Percentiles rank a stretch among this genome's conserved stretches.
Conservation (phyloP, 306 rosid genomes). For the Fagus sylvatica region DNA sequence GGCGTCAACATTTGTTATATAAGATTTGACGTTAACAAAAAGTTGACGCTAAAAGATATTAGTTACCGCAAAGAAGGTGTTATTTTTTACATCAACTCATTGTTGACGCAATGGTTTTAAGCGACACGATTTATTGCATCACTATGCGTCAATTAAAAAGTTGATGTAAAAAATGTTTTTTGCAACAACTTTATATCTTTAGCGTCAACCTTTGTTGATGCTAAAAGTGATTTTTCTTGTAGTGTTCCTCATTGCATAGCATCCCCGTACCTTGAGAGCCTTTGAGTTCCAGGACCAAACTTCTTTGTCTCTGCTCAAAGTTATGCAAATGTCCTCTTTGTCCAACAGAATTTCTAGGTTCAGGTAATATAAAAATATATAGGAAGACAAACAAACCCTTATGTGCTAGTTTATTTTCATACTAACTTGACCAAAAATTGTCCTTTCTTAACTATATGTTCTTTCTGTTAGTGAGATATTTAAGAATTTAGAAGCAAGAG, state of each 20-base stretch:
- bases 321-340: conserved; percentile 61
- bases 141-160: too few species aligned
- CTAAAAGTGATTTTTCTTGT: too few species aligned
- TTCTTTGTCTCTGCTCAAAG: conserved; percentile 71
- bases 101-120: too few species aligned
- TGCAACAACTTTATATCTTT: too few species aligned
- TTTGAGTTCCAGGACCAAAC: conserved; percentile 75
- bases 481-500: too few species aligned
- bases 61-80: conserved; percentile 50
- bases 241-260: conserved; percentile 95
- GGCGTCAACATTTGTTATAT: too few species aligned
- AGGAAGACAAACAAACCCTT: neutral
- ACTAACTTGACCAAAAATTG: neutral
- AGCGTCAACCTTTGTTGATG: too few species aligned
- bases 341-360: conserved; percentile 47
- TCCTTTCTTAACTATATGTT: conserved; percentile 9
- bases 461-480: conserved; percentile 57
- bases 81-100: too few species aligned
- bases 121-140: too few species aligned
- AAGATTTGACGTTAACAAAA: too few species aligned
- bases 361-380: conserved; percentile 45
- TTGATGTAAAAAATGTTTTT: too few species aligned
- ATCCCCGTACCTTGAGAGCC: conserved; percentile 93
- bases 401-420: neutral
- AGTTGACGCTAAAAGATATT: too few species aligned